Conservation (phyloP, 306 rosid genomes). For the Myrica gale region DNA sequence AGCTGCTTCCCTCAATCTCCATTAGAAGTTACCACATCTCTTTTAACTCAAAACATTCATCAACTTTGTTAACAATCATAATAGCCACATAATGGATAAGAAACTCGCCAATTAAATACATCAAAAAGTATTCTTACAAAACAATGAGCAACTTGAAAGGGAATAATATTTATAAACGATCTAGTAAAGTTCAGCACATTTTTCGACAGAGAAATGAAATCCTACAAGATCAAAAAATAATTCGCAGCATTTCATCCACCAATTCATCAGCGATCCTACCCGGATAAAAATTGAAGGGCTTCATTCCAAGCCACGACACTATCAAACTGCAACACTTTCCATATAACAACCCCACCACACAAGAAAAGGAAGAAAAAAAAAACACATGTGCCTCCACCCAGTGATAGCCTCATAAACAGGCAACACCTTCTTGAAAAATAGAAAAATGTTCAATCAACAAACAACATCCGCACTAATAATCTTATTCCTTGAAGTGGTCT, state of each 20-base stretch:
- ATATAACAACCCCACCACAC: neutral
- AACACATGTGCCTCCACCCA: conserved; percentile 14
- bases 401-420: conserved; percentile 15
- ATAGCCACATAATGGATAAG: neutral
- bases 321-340: too few relatives aligned
- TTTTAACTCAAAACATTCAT: neutral
- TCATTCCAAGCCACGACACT: conserved; percentile 6
- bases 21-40: neutral
- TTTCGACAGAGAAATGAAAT: neutral
- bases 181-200: neutral
- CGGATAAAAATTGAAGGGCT: conserved; percentile 11
- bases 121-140: neutral
- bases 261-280: neutral
- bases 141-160: neutral
- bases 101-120: conserved; percentile 9
- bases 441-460: conserved; percentile 8
- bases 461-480: conserved; percentile 15
- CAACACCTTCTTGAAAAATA: neutral
- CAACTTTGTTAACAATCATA: neutral
- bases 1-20: neutral
- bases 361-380: neutral
- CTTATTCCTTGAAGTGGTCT: conserved; percentile 6
- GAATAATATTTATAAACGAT: neutral
- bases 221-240: neutral
- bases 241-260: neutral